Evolutionary conservation across 2,329 filamentous ascomycete genomes (phyloP).

Genomic region (Aspergillus aculeatinus): DNA sequence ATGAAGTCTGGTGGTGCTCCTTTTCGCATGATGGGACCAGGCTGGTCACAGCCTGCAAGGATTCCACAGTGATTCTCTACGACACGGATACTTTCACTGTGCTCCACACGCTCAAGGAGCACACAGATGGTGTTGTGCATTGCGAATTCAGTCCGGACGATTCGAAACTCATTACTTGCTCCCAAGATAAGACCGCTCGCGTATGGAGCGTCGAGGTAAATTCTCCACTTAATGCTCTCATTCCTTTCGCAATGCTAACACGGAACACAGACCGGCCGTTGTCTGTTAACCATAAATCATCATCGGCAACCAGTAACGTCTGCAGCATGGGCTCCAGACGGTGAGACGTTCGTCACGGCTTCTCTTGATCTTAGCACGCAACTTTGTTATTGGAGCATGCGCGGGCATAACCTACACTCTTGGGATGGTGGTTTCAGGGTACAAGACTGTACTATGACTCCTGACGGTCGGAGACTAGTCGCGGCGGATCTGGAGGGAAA

Average conservation of each 20-base stretch:
- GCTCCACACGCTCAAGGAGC: constrained; percentile 62
- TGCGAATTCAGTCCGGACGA: constrained; percentile 92
- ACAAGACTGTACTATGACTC: constrained; percentile 80
- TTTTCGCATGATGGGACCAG: constrained; percentile 86
- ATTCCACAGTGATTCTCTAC: constrained; percentile 76
- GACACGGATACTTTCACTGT: constrained; percentile 70
- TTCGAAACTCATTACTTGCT: constrained; percentile 79
- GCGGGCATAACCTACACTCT: constrained; percentile 61
- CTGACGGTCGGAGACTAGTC: constrained; percentile 75
- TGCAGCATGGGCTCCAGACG: constrained; percentile 84
- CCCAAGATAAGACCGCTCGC: constrained; percentile 68
- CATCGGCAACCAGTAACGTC: constrained; percentile 84
- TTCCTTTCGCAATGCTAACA: constrained; percentile 12
- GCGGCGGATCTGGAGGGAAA: constrained; percentile 69
- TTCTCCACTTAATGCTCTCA: neutral
- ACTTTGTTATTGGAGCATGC: constrained; percentile 69
- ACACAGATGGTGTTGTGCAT: constrained; percentile 71
- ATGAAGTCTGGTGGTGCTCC: constrained; percentile 87
- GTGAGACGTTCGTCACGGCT: constrained; percentile 74
- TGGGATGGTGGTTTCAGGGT: constrained; percentile 73
- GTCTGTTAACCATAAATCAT: constrained; percentile 63
- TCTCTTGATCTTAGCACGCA: constrained; percentile 67
- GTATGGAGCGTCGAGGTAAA: constrained; percentile 72
- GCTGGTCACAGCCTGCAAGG: constrained; percentile 78
- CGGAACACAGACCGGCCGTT: constrained; percentile 57